Conservation (phyloP, 495 filamentous ascomycete species). For the Staphylotrichum longicolle region DNA sequence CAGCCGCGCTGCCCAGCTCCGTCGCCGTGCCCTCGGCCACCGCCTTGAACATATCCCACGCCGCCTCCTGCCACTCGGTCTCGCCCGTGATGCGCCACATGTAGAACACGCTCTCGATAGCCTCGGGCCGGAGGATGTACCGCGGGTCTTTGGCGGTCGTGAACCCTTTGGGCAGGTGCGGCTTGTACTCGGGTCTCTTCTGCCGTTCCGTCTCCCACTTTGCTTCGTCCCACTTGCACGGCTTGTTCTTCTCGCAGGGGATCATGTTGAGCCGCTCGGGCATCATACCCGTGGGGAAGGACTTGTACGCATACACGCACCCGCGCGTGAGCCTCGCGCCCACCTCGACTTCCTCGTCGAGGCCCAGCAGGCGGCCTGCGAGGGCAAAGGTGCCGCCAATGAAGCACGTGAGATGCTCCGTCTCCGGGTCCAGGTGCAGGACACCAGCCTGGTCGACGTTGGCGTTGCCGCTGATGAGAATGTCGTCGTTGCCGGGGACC, state of each 20-base stretch:
- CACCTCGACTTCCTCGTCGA: slow-evolving; percentile 66
- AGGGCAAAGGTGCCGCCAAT: slow-evolving; percentile 88
- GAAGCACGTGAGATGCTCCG: slow-evolving; percentile 66
- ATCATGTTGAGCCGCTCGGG: slow-evolving; percentile 67
- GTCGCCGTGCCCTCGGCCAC: slow-evolving; percentile 63
- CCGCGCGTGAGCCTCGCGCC: slow-evolving; percentile 79
- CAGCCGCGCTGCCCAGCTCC: slow-evolving; percentile 55
- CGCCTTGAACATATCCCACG: slow-evolving; percentile 73
- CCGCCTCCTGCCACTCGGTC: slow-evolving; percentile 58
- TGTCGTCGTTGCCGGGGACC: slow-evolving; percentile 55
- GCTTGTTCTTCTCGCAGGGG: slow-evolving; percentile 27
- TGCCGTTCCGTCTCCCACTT: slow-evolving; percentile 22
- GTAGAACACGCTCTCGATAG: slow-evolving; percentile 73
- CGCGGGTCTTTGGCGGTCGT: slow-evolving; percentile 30
- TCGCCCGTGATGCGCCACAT: slow-evolving; percentile 75
- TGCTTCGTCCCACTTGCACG: slow-evolving; percentile 32
- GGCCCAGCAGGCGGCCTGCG: slow-evolving; percentile 70
- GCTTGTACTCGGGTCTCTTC: slow-evolving; percentile 34
- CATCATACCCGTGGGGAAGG: slow-evolving; percentile 81
- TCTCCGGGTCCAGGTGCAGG: slow-evolving; percentile 35
- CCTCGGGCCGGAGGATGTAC: slow-evolving; percentile 59
- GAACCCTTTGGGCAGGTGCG: slow-evolving; percentile 58
- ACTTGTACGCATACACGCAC: slow-evolving; percentile 83
- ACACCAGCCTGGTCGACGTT: slow-evolving; percentile 20
- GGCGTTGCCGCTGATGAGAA: slow-evolving; percentile 61